Evolutionary conservation across 805 yeast species (phyloP).

Genomic region (Yamadazyma olivae): DNA sequence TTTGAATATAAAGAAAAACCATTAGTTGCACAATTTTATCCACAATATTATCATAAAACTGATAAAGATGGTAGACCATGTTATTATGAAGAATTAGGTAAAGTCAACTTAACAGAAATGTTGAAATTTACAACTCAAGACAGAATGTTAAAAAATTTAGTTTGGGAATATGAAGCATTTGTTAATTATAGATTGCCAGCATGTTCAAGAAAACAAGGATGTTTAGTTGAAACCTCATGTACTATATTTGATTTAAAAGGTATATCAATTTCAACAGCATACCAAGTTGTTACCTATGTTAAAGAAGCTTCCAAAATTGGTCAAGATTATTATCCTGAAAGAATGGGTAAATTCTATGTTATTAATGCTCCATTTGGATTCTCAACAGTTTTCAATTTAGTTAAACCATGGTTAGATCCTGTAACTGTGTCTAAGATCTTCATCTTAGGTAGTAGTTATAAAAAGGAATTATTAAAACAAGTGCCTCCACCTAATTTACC

Average conservation of each 20-base stretch:
- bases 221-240: conserved; percentile 89
- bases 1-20: conserved; percentile 91
- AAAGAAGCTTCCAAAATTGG: conserved; percentile 92
- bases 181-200: conserved; percentile 85
- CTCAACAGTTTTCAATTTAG: conserved; percentile 84
- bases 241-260: conserved; percentile 94
- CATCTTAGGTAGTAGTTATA: conserved; percentile 75
- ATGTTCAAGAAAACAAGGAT: conserved; percentile 77
- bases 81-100: conserved; percentile 89
- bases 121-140: conserved; percentile 91
- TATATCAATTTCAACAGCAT: conserved; percentile 77
- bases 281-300: conserved; percentile 81
- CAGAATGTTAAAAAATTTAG: conserved; percentile 91
- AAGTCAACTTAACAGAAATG: conserved; percentile 87
- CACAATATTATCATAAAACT: conserved; percentile 95
- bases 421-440: conserved; percentile 93
- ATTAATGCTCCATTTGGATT: conserved; percentile 98
- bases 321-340: conserved; percentile 96
- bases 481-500: conserved; percentile 93
- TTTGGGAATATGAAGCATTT: conserved; percentile 96
- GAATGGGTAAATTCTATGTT: conserved; percentile 96
- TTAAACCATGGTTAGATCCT: conserved; percentile 94
- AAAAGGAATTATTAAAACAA: conserved; percentile 81
- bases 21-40: conserved; percentile 80
- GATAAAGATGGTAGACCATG: conserved; percentile 97